Evolutionary conservation across 139 green algal genomes (phyloP), one percentile per base, ranked within the genome.

Genomic region (Parachlorella kessleri): DNA sequence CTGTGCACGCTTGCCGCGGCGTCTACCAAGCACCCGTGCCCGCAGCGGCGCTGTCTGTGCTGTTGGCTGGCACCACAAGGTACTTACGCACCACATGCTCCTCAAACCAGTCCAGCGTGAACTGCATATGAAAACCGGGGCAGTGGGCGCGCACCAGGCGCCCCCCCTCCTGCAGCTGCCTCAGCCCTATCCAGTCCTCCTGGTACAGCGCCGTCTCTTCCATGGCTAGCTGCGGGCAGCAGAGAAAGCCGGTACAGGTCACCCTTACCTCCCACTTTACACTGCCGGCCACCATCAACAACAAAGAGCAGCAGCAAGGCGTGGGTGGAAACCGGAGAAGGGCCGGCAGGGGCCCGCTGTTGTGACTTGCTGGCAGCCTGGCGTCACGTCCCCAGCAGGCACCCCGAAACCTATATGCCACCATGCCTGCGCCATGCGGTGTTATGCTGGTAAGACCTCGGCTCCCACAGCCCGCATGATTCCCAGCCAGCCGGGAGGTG

Each of bases 71-170:
- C 41, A 78, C 81, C 0, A 40, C 54, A 38, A 96, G 79, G 64
- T 92, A 93, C 10, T 64, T 42, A 1, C 71, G n/a, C 4, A 97
- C 54, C 3, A 97, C 76, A 0, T 88, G 23, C 14, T 89, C 66
- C 6, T 48, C 10, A 72, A 97, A 96, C 93, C 90, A 96, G 1
- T 90, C 69, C 67, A 95, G 63, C 0, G 74, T 87, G 79, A 98
- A 94, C 78, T 95, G 90, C 93, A 97, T 96, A 82, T 97, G 93
- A 23, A 71, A 65, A 0, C 91, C 93, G 6, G 87, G 82, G 18
- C 66, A 72, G 53, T 67, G 53, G 38, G 36, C 55, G 24, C 94
- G 73, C 7, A 82, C 24, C 33, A 97, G 72, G 3, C 71, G 70
- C 0, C 90, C 89, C 5, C 35, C 3, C 72, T 94, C 83, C 40